Evolutionary conservation across 805 yeast genomes (phyloP).

Genomic region (Candida insectalens): DNA sequence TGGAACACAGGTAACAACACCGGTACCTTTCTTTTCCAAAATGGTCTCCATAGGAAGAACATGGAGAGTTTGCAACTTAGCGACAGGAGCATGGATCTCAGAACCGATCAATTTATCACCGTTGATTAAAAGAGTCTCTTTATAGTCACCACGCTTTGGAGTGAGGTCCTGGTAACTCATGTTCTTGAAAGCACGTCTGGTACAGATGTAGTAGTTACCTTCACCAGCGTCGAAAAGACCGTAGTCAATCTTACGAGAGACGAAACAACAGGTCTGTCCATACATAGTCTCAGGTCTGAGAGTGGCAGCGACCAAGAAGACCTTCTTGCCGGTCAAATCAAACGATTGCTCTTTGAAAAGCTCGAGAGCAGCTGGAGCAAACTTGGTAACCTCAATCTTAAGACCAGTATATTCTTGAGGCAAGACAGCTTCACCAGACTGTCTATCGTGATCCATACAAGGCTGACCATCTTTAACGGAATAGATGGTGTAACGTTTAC

Average conservation of each 20-base stretch:
- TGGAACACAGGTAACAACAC: constrained; percentile 98
- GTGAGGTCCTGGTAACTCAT: constrained; percentile 93
- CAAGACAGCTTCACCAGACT: constrained; percentile 90
- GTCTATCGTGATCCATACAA: constrained; percentile 98
- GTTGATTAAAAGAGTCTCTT: constrained; percentile 44
- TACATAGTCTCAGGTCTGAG: constrained; percentile 98
- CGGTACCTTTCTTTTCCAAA: constrained; percentile 92
- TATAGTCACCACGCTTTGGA: constrained; percentile 74
- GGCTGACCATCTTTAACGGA: constrained; percentile 98
- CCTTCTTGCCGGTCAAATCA: constrained; percentile 44
- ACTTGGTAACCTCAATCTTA: constrained; percentile 66
- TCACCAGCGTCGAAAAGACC: constrained; percentile 85
- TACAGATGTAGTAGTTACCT: constrained; percentile 69
- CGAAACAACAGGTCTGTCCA: constrained; percentile 97
- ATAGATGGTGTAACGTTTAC: constrained; percentile 95
- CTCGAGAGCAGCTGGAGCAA: constrained; percentile 47
- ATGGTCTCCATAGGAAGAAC: constrained; percentile 97
- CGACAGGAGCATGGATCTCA: constrained; percentile 75
- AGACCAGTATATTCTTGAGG: constrained; percentile 96
- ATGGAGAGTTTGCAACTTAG: constrained; percentile 59
- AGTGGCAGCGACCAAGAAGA: constrained; percentile 90
- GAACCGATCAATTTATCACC: constrained; percentile 82
- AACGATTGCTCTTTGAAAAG: constrained; percentile 40
- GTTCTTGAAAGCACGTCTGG: constrained; percentile 94
- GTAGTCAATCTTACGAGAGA: constrained; percentile 86